A percentile compares a stretch with the other conserved stretches of the same genome.
Evolutionary conservation across 1,284 basidiomycete species (phyloP).

Genomic region (Rhodotorula sp.): DNA sequence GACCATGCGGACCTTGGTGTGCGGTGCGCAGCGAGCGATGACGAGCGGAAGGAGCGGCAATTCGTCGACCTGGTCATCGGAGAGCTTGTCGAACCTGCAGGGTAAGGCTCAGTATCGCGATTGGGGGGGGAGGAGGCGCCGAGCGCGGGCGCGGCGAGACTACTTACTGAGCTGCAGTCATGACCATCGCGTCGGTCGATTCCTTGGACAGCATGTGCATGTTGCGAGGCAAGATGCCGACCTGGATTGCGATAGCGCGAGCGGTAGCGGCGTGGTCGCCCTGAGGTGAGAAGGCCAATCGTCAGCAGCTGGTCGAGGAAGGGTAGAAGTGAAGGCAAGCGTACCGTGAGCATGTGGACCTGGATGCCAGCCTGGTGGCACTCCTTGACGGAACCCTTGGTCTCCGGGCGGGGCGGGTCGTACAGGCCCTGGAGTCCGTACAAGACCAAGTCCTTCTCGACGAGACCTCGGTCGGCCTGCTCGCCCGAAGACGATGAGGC

Average conservation of each 20-base stretch:
- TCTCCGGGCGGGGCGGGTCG: slow-evolving; percentile 68
- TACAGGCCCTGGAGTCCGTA: slow-evolving; percentile 65
- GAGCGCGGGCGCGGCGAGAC: no score
- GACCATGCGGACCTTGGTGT: slow-evolving; percentile 58
- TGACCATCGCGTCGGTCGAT: slow-evolving; percentile 34
- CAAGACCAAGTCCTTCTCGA: slow-evolving; percentile 62
- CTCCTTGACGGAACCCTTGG: slow-evolving; percentile 60
- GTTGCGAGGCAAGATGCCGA: slow-evolving; percentile 57
- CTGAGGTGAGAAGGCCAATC: slow-evolving; percentile 18
- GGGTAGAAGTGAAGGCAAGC: background rate
- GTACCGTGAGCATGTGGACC: slow-evolving; percentile 51
- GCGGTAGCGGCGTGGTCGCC: slow-evolving; percentile 52
- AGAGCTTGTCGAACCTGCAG: slow-evolving; percentile 62
- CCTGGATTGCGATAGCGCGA: slow-evolving; percentile 48
- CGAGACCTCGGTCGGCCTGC: slow-evolving; percentile 52
- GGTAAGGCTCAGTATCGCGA: no score
- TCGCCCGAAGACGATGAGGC: slow-evolving; percentile 14
- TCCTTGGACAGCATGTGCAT: slow-evolving; percentile 32
- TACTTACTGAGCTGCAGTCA: slow-evolving; percentile 34
- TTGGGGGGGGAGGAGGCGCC: no score
- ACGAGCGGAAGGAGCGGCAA: slow-evolving; percentile 59
- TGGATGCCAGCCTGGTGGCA: slow-evolving; percentile 65
- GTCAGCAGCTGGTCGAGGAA: slow-evolving; percentile 55
- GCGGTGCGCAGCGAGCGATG: slow-evolving; percentile 58
- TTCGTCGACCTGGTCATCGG: slow-evolving; percentile 61